Evolutionary conservation across 352 stramenopile genomes (phyloP).

Genomic region (Phytophthora aleatoria): DNA sequence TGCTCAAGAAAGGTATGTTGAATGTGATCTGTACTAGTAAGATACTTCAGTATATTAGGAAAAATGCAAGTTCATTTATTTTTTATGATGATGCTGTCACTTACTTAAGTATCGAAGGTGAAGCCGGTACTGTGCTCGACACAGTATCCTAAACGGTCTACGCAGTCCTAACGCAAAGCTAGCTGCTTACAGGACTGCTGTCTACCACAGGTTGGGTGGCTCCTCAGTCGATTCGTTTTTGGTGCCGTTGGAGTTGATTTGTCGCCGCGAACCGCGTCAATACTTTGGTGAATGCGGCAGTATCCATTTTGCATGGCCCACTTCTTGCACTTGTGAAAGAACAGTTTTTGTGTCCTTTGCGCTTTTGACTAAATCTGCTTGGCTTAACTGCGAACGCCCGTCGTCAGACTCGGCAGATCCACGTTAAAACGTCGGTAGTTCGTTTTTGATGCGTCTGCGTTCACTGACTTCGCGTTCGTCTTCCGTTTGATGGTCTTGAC

Average conservation of each 20-base stretch:
- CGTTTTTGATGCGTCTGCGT: neutral
- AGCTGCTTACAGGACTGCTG: neutral
- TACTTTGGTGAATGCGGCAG: neutral
- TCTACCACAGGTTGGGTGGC: no score
- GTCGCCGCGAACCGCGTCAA: neutral
- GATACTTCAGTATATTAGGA: neutral
- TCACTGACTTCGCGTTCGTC: neutral
- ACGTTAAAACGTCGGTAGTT: neutral
- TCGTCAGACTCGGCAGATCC: no score
- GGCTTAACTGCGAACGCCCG: neutral
- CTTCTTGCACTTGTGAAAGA: neutral
- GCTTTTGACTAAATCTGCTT: neutral
- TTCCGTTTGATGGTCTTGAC: neutral
- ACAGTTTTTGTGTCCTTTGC: neutral
- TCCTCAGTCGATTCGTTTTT: neutral
- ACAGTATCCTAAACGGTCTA: neutral
- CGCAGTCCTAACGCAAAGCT: neutral
- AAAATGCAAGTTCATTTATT: neutral
- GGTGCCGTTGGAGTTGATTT: neutral
- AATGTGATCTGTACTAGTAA: constrained; percentile 11
- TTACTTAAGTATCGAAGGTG: neutral
- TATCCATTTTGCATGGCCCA: constrained; percentile 2
- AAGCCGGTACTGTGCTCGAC: neutral
- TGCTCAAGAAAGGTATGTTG: constrained; percentile 1
- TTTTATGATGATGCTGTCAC: neutral